phyloP scores from a whole-genome alignment of 1,284 basidiomycete species.

The Fomitopsis schrenkii region DNA sequence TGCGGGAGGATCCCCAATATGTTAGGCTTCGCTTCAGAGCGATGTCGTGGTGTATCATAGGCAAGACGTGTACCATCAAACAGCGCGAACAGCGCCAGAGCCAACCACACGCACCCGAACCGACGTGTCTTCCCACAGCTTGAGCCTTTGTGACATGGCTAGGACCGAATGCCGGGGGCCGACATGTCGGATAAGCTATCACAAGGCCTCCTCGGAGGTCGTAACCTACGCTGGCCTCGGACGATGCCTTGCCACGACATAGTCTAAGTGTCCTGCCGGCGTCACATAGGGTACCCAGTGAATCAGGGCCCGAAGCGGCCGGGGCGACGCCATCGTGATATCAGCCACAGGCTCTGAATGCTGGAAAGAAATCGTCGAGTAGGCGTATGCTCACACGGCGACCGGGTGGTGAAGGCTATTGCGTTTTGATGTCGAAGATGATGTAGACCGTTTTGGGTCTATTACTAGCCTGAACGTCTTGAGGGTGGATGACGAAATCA shows the following conservation, averaged over 20 bases:
- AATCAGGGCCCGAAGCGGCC: neutral
- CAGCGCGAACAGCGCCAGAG: neutral
- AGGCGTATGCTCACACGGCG: neutral
- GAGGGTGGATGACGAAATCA: no score
- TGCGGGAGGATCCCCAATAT: no score
- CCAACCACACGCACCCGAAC: neutral
- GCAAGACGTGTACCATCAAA: neutral
- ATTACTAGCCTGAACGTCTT: no score
- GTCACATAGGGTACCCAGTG: neutral
- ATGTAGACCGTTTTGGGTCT: neutral
- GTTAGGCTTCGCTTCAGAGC: no score
- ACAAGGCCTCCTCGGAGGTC: neutral
- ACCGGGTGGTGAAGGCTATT: neutral
- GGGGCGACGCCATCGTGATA: neutral
- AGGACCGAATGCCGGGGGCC: neutral
- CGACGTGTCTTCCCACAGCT: neutral
- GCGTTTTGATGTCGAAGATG: neutral
- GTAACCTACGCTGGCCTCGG: neutral
- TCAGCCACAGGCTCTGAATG: neutral
- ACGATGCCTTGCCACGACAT: neutral
- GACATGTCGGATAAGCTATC: neutral
- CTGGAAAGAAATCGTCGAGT: neutral
- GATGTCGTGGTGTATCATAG: neutral
- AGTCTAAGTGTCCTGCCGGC: neutral
- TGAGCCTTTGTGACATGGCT: neutral